Conservation (phyloP, 2,329 filamentous ascomycete genomes). For the Pseudopyrenochaeta lycopersici region DNA sequence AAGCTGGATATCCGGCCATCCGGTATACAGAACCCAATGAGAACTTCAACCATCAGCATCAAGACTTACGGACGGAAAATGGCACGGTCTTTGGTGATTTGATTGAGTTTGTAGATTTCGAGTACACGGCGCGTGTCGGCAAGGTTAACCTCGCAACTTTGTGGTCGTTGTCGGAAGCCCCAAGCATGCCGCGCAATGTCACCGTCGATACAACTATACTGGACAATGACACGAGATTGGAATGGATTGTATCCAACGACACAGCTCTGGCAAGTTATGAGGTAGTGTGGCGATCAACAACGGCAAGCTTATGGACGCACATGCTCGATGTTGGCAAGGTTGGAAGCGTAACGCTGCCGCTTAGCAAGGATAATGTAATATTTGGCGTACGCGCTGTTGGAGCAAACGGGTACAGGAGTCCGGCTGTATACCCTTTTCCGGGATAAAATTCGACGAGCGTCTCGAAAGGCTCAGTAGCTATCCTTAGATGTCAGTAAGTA, state of each 20-base stretch:
- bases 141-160: constrained; percentile 64
- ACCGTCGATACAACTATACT: constrained; percentile 57
- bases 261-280: constrained; percentile 60
- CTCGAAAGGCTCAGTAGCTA: neutral
- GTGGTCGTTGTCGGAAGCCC: constrained; percentile 63
- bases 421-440: constrained; percentile 57
- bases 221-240: constrained; percentile 61
- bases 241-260: constrained; percentile 57
- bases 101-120: constrained; percentile 65
- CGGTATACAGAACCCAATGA: constrained; percentile 68
- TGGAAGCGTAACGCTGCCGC: constrained; percentile 54
- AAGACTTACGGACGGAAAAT: constrained; percentile 60
- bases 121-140: constrained; percentile 63
- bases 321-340: constrained; percentile 60
- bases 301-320: constrained; percentile 61
- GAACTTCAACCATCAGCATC: constrained; percentile 67
- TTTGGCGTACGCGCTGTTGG: constrained; percentile 65
- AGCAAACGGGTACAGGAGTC: constrained; percentile 61
- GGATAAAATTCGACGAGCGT: constrained; percentile 11
- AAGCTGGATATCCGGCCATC: constrained; percentile 63
- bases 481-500: no score
- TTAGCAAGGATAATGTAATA: constrained; percentile 67
- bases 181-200: constrained; percentile 61
- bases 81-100: constrained; percentile 65
- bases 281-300: constrained; percentile 64